Conservation (phyloP, 2,329 filamentous ascomycete genomes). For the Phaeophleospora eucalypticola region DNA sequence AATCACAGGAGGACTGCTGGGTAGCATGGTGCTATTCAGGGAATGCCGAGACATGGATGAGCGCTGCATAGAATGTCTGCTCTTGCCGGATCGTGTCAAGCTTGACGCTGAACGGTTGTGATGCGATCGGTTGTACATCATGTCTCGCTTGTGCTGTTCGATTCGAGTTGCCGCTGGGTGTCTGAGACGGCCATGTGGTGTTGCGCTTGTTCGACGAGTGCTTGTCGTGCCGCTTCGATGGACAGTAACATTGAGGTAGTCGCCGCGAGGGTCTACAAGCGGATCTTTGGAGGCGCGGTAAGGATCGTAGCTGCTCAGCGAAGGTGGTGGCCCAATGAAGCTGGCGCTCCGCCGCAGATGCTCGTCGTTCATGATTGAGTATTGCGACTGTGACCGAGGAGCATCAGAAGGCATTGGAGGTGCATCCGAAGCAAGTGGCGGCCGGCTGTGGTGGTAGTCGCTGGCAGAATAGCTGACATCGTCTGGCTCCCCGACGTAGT, state of each 20-base stretch:
- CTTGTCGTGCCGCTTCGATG: slow-evolving; percentile 49
- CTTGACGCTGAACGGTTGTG: slow-evolving; percentile 32
- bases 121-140: slow-evolving; percentile 22
- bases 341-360: slow-evolving; percentile 46
- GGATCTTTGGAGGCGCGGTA: slow-evolving; percentile 66
- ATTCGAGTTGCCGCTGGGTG: slow-evolving; percentile 43
- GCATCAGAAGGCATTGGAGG: slow-evolving; percentile 37
- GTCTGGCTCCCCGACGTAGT: slow-evolving; percentile 68
- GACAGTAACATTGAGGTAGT: slow-evolving; percentile 65
- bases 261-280: slow-evolving; percentile 46
- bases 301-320: slow-evolving; percentile 71
- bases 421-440: slow-evolving; percentile 31
- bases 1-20: slow-evolving; percentile 46
- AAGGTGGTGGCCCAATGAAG: slow-evolving; percentile 50
- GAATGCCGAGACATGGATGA: slow-evolving; percentile 39
- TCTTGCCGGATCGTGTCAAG: slow-evolving; percentile 28
- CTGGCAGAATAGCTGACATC: slow-evolving; percentile 75
- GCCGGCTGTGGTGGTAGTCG: slow-evolving; percentile 76
- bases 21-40: slow-evolving; percentile 44
- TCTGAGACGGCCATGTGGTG: slow-evolving; percentile 33
- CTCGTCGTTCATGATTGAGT: slow-evolving; percentile 54
- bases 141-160: slow-evolving; percentile 33
- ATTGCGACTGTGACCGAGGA: slow-evolving; percentile 50
- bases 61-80: slow-evolving; percentile 32
- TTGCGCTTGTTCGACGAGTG: slow-evolving; percentile 34